phyloP scores from a whole-genome alignment of 129 eudicot species.

The Arctium minus region DNA sequence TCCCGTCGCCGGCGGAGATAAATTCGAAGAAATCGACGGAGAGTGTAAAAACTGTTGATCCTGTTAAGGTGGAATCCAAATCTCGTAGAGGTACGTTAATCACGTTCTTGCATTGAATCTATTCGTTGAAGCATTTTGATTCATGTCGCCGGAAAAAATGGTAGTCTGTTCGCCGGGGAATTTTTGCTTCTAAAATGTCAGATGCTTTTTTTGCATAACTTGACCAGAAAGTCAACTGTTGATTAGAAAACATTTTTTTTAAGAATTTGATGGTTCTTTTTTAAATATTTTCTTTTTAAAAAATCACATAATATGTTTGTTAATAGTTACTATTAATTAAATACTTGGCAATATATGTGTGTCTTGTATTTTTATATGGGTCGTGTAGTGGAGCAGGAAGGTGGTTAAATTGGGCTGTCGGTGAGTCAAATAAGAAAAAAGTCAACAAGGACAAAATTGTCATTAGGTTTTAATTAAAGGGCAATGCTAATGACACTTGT shows the following conservation, averaged over 20 bases:
- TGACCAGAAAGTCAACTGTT: not conserved
- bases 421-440: constrained; percentile 14
- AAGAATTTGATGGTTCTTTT: not conserved
- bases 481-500: too few species aligned
- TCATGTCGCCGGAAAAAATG: not conserved
- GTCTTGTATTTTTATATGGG: not conserved
- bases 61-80: constrained; percentile 35
- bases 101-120: not conserved
- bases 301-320: not conserved
- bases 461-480: not conserved
- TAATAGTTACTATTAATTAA: not conserved
- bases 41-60: constrained; percentile 15
- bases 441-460: constrained; percentile 28
- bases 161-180: constrained; percentile 1
- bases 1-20: constrained; percentile 43
- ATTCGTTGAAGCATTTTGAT: not conserved
- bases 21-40: constrained; percentile 6
- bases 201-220: not conserved
- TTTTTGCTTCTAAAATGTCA: not conserved
- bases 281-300: not conserved
- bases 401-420: constrained; percentile 30
- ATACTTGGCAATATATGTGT: not conserved
- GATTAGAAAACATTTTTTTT: not conserved
- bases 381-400: constrained; percentile 10
- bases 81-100: constrained; percentile 67